phyloP scores from a whole-genome alignment of 257 asterid genomes.

The Ajuga chamaepitys region DNA sequence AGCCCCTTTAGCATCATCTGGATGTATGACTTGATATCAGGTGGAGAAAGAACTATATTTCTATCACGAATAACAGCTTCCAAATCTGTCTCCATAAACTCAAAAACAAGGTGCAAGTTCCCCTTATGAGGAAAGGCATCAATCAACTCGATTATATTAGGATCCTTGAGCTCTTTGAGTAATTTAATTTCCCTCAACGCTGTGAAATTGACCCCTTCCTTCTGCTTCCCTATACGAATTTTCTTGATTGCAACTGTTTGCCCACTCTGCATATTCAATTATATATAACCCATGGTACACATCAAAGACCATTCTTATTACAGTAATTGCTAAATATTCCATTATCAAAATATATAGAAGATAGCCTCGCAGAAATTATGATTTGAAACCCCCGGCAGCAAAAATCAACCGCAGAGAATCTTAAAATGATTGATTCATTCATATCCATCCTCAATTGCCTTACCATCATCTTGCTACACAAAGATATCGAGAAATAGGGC shows the following conservation, averaged over 20 bases:
- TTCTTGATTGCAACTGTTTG: slow-evolving; percentile 93
- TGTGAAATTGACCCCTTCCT: slow-evolving; percentile 94
- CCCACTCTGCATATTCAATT: slow-evolving; percentile 60
- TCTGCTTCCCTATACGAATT: slow-evolving; percentile 91
- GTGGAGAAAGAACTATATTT: slow-evolving; percentile 84
- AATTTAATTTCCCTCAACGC: slow-evolving; percentile 91
- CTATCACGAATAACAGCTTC: slow-evolving; percentile 98
- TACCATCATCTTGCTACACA: not conserved
- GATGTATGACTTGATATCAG: slow-evolving; percentile 85
- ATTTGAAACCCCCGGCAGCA: not conserved
- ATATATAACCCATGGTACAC: not conserved
- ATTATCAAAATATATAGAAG: not conserved
- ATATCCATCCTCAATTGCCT: not conserved
- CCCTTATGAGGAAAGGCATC: slow-evolving; percentile 91
- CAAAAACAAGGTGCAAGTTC: slow-evolving; percentile 95
- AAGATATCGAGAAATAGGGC: not conserved
- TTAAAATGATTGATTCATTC: not conserved
- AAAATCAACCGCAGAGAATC: not conserved
- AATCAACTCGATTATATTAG: slow-evolving; percentile 77
- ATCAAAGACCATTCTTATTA: not conserved
- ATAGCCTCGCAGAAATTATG: not conserved
- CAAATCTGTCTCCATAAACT: slow-evolving; percentile 98
- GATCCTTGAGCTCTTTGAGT: slow-evolving; percentile 93
- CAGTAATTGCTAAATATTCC: not conserved
- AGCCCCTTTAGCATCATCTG: slow-evolving; percentile 97